Base-by-base conservation (phyloP, 345 rosid species). In the Pistacia atlantica region DNA sequence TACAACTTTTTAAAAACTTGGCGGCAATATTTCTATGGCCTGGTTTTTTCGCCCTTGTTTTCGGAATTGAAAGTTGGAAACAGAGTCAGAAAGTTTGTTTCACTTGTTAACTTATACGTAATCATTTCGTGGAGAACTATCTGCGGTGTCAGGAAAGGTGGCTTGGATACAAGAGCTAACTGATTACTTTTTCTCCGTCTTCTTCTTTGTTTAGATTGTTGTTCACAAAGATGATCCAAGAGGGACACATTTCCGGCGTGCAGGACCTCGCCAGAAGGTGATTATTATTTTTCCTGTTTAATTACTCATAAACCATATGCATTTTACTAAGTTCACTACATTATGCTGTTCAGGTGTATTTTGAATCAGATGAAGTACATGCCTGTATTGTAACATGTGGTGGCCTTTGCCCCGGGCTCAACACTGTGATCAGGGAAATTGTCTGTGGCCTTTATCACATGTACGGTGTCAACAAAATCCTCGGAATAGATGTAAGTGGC, bases 311-410 rank as follows among this genome's bases (percentile, higher is more conserved):
- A 63, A 49, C 54, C 31, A 2, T 62, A 12, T 48, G 2, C 17
- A 62, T 61, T 35, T 63, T 62, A 63, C 48, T 63, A 28, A 63
- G n/a, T 5, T 49, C 7, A 8, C 62, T 31, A 49, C 18, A 20
- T 18, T 14, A 45, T 60, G 71, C 38, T 80, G 22, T 49, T 60
- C 82, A 91, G 99, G 88, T 93, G 65, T 91, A 90, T 75, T 93
- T 93, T 65, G 85, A 88, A 31, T 83, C 96, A 0, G 94, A 90
- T 69, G 96, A 95, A 80, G 97, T 90, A 61, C 88, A 83, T 52
- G 94, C 99, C 38, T 93, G 97, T 79, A 93, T 91, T 62, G 98
- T 93, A 48, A 93, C 99, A 25, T 95, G 99, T 60, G 98, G 98
- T 2, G 98, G 98, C 73, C 92, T 95, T 68, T 93, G 98, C 79